phyloP scores from a whole-genome alignment of 2,329 filamentous ascomycete species.

The Parafenestella ontariensis region DNA sequence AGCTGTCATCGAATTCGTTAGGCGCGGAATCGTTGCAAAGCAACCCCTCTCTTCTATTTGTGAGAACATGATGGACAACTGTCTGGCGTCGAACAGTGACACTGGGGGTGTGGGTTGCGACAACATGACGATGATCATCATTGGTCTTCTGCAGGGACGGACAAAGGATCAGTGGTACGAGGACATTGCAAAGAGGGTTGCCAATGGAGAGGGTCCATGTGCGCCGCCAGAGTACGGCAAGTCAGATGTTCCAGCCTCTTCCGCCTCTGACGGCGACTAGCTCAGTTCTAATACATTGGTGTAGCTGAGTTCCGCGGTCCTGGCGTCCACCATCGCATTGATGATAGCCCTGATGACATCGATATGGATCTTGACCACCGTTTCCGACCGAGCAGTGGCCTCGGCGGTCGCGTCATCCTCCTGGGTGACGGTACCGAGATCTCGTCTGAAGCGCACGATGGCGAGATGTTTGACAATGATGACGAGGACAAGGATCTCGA shows the following conservation, averaged over 20 bases:
- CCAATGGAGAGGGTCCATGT: constrained; percentile 96
- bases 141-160: constrained; percentile 89
- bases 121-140: constrained; percentile 98
- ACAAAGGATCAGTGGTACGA: constrained; percentile 99
- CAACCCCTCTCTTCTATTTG: constrained; percentile 94
- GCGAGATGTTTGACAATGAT: constrained; percentile 92
- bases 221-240: constrained; percentile 99
- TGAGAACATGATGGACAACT: constrained; percentile 99
- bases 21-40: constrained; percentile 94
- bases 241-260: constrained; percentile 58
- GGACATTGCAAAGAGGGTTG: constrained; percentile 89
- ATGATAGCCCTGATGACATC: constrained; percentile 65
- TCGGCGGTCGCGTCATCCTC: constrained; percentile 82
- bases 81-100: constrained; percentile 95
- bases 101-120: constrained; percentile 97
- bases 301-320: constrained; percentile 60
- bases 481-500: constrained; percentile 85
- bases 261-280: constrained; percentile 43
- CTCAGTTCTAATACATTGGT: constrained; percentile 45
- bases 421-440: constrained; percentile 95
- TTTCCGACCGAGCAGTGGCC: constrained; percentile 71
- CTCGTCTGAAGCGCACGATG: constrained; percentile 84
- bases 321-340: constrained; percentile 58
- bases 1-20: constrained; percentile 94
- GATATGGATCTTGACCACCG: constrained; percentile 75